Percentiles rank a stretch among this genome's conserved stretches.
Conservation (phyloP, 2,329 filamentous ascomycete genomes). For the Nannizziopsis arthrosporioides region DNA sequence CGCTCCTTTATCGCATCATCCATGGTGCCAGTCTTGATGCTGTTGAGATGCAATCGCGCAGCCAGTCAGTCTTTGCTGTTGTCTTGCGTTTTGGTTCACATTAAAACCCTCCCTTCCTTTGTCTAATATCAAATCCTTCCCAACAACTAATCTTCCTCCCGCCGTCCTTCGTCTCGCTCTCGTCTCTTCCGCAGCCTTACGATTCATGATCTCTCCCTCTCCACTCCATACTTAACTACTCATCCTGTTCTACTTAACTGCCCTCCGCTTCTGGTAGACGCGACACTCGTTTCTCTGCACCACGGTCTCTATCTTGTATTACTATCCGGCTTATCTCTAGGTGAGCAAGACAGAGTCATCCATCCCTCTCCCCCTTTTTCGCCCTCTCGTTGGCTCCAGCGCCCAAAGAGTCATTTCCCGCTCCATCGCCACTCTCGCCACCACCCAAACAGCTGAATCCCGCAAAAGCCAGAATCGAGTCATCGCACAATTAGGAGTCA, state of each 20-base stretch:
- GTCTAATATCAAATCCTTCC: not conserved
- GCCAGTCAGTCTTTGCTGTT: not conserved
- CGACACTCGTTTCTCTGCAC: too few species aligned
- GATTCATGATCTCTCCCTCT: conserved; percentile 1
- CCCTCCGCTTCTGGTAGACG: too few species aligned
- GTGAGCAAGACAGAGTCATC: not conserved
- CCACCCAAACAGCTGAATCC: not conserved
- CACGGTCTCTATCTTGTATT: too few species aligned
- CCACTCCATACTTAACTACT: too few species aligned
- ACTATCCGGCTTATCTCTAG: too few species aligned
- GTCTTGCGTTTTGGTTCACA: not conserved
- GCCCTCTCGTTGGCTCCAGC: not conserved
- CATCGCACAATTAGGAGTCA: not conserved
- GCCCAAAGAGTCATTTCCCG: not conserved
- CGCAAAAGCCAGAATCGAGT: not conserved
- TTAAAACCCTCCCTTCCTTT: not conserved
- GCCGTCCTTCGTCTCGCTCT: conserved; percentile 1
- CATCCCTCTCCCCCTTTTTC: not conserved
- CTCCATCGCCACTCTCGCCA: not conserved
- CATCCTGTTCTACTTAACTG: too few species aligned
- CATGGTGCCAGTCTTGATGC: too few species aligned
- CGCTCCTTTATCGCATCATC: too few species aligned
- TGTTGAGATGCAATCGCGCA: not conserved
- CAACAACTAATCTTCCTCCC: too few species aligned
- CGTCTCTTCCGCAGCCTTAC: not conserved